Evolutionary conservation across 345 rosid species (phyloP).

Genomic region (Geranium rotundifolium): DNA sequence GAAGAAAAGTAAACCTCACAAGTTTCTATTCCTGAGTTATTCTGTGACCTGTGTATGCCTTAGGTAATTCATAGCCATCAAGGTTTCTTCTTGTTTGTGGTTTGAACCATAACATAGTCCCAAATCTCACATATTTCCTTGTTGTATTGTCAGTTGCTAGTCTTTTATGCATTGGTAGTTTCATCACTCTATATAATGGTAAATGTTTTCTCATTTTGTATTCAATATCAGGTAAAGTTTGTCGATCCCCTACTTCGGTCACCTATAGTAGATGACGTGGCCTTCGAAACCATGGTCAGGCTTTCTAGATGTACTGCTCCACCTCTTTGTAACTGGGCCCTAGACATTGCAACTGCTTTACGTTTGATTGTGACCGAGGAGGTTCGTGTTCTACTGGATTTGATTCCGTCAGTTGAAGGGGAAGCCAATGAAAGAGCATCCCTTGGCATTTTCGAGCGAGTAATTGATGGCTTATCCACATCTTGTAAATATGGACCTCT

Average conservation of each 20-base stretch:
- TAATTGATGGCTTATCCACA: slow-evolving; percentile 49
- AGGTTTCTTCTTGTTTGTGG: no score
- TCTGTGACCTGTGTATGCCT: no score
- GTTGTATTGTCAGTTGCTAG: background rate
- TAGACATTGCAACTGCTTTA: slow-evolving; percentile 87
- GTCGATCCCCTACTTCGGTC: slow-evolving; percentile 80
- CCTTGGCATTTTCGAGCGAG: slow-evolving; percentile 69
- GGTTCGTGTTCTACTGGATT: slow-evolving; percentile 38
- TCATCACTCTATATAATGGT: background rate
- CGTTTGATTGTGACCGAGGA: slow-evolving; percentile 58
- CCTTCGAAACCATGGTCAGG: slow-evolving; percentile 76
- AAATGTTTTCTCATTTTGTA: background rate
- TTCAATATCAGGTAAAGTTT: slow-evolving; percentile 53
- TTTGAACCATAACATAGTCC: no score
- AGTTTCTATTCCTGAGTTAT: no score
- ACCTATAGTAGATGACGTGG: slow-evolving; percentile 62
- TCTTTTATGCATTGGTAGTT: background rate
- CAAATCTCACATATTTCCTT: background rate
- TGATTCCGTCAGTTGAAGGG: slow-evolving; percentile 33
- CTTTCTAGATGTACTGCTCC: slow-evolving; percentile 66
- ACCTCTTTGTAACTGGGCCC: slow-evolving; percentile 90
- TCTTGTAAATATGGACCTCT: slow-evolving; percentile 88
- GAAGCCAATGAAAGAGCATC: slow-evolving; percentile 36
- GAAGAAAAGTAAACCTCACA: no score
- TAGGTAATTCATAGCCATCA: no score